Evolutionary conservation across 495 filamentous ascomycete species (phyloP).

Genomic region (Talaromyces thailandensis): DNA sequence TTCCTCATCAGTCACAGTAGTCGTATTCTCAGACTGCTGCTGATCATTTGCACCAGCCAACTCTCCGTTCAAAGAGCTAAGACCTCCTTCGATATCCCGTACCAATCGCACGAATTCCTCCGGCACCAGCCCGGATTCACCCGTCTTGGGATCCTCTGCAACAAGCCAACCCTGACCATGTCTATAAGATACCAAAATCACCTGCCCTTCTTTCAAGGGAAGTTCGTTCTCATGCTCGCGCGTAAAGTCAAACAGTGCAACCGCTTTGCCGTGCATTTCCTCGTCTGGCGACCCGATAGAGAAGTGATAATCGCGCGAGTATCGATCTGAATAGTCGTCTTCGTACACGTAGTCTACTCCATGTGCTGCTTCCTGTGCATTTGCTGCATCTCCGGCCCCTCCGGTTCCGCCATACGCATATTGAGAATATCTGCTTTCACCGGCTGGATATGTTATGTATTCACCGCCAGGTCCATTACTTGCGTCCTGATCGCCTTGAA

Average conservation of each 20-base stretch:
- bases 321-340: constrained; percentile 53
- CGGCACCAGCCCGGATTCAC: constrained; percentile 80
- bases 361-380: not conserved
- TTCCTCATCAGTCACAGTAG: not conserved
- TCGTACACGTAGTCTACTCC: constrained; percentile 52
- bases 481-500: constrained; percentile 49
- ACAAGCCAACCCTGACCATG: constrained; percentile 97
- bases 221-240: constrained; percentile 96
- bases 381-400: constrained; percentile 30
- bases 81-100: constrained; percentile 75
- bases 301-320: constrained; percentile 85
- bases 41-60: not conserved
- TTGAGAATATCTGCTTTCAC: constrained; percentile 49
- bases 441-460: constrained; percentile 68
- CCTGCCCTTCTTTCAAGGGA: constrained; percentile 84
- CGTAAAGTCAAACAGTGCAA: constrained; percentile 90
- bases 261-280: constrained; percentile 94
- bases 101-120: constrained; percentile 94
- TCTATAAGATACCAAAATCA: constrained; percentile 92
- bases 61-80: constrained; percentile 39
- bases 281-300: constrained; percentile 93
- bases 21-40: constrained; percentile 8
- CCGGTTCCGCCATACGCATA: constrained; percentile 25
- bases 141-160: constrained; percentile 90
- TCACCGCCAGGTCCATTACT: constrained; percentile 73